Base-by-base conservation (phyloP, 2,329 filamentous ascomycete genomes). In the Calycina herbarum region DNA sequence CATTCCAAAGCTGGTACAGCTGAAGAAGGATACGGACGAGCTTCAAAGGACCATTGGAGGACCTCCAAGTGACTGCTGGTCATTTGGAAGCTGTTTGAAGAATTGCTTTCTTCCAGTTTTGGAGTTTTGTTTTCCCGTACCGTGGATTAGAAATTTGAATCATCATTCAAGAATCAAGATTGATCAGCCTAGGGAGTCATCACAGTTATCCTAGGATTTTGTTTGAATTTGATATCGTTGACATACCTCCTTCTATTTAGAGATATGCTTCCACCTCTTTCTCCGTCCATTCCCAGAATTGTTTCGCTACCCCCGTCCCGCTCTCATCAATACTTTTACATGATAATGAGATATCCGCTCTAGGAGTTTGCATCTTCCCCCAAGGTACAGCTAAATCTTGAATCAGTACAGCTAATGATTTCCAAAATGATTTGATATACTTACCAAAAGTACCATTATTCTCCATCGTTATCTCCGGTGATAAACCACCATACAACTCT, bases 241-340 rank as follows among this genome's bases (percentile, higher is more conserved):
- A 40, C 38, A 5, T 24, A 29, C 8, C 11, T 54, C 20, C 48
- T 54, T 24, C n/a, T 54, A 57, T n/a, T 63, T 27, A 63, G n/a
- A 65, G n/a, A 35, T 65, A 65, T 2, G 38, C 66, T 62, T 73
- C 73, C 5, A 77, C 75, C 66, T 79, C 76, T 54, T 78, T 75
- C 64, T 82, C 81, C 31, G 74, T 76, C 80, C 79, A 83, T 7
- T 79, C 75, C 80, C 79, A 82, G 64, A 82, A 81, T 59, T 76
- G 73, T 56, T 74, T 67, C 2, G 76, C 78, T 48, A 77, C 73
- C 0, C 77, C 79, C 3, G 74, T 78, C 1, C 79, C 78, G 20
- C 78, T 78, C 58, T 80, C 77, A 20, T 72, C 73, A 58, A 74
- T 68, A 3, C 72, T 65, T 65, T 74, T 77, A 1, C 73, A 73